phyloP scores from a whole-genome alignment of 2,329 filamentous ascomycete species.

The Exophiala alcalophila region DNA sequence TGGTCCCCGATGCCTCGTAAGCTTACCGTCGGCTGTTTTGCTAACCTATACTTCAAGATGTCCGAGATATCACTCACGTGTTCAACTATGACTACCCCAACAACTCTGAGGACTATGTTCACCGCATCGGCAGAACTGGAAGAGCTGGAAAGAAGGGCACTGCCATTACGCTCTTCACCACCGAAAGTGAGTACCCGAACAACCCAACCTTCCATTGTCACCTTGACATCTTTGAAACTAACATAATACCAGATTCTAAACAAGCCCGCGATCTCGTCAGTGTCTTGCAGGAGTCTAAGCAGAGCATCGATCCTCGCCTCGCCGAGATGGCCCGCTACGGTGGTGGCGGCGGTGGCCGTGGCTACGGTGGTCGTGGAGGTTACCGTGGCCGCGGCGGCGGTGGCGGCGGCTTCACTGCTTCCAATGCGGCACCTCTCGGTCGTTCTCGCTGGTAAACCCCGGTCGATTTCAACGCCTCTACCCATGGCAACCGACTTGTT shows the following conservation, averaged over 20 bases:
- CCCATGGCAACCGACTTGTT: neutral
- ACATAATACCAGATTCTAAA: slow-evolving; percentile 65
- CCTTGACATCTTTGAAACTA: slow-evolving; percentile 7
- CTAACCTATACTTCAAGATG: slow-evolving; percentile 92
- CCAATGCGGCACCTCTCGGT: slow-evolving; percentile 58
- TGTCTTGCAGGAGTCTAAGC: slow-evolving; percentile 93
- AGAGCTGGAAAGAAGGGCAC: slow-evolving; percentile 84
- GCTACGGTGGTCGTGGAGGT: slow-evolving; percentile 64
- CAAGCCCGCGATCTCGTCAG: slow-evolving; percentile 94
- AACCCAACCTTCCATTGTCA: too few relatives aligned
- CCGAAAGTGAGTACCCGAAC: slow-evolving; percentile 97
- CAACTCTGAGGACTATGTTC: slow-evolving; percentile 71
- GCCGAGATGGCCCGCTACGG: slow-evolving; percentile 93
- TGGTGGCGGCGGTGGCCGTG: slow-evolving; percentile 75
- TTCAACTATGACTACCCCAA: slow-evolving; percentile 99
- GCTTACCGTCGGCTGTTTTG: slow-evolving; percentile 51
- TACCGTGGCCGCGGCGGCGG: slow-evolving; percentile 60
- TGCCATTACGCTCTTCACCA: slow-evolving; percentile 97
- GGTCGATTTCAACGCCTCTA: slow-evolving; percentile 2
- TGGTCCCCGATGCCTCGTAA: slow-evolving; percentile 48
- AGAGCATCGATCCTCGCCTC: slow-evolving; percentile 94
- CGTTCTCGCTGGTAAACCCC: slow-evolving; percentile 53
- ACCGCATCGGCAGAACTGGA: slow-evolving; percentile 66
- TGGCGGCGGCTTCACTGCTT: slow-evolving; percentile 54
- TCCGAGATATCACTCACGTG: slow-evolving; percentile 99